Conservation (phyloP, 73 alveolate species). For the Paramecium sonneborni region DNA sequence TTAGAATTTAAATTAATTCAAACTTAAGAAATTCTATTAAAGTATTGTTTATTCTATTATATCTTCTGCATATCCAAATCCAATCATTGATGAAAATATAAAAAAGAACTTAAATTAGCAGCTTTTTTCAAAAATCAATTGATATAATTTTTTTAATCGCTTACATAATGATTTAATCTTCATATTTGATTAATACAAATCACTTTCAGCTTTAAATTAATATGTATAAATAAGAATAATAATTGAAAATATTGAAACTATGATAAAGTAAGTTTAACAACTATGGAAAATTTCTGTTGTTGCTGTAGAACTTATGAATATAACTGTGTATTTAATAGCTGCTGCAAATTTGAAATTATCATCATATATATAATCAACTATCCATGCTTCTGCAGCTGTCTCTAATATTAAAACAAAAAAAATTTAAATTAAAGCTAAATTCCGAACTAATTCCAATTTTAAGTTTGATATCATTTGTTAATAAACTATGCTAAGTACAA, state of each 20-base stretch:
- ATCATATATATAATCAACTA: not conserved
- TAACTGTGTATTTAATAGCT: not conserved
- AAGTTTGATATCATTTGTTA: not conserved
- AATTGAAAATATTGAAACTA: not conserved
- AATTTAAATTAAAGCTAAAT: not conserved
- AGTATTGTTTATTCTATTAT: not conserved
- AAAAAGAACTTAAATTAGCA: not conserved
- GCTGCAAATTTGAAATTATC: slow-evolving; percentile 16
- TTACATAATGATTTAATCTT: not conserved
- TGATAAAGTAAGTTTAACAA: not conserved
- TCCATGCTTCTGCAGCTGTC: not conserved
- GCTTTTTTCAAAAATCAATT: not conserved
- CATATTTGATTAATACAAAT: not conserved
- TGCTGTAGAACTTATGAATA: not conserved
- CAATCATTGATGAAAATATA: not conserved
- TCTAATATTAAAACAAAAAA: not conserved
- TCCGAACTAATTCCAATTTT: not conserved
- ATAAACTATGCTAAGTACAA: not conserved
- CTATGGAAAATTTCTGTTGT: not conserved
- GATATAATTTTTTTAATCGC: not conserved
- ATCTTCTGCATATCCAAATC: slow-evolving; percentile 21
- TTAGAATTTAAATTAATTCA: not conserved
- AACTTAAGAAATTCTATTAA: not conserved
- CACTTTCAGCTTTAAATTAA: not conserved
- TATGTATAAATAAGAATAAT: not conserved